Conservation (phyloP, 306 rosid genomes). For the Castanopsis chinensis region DNA sequence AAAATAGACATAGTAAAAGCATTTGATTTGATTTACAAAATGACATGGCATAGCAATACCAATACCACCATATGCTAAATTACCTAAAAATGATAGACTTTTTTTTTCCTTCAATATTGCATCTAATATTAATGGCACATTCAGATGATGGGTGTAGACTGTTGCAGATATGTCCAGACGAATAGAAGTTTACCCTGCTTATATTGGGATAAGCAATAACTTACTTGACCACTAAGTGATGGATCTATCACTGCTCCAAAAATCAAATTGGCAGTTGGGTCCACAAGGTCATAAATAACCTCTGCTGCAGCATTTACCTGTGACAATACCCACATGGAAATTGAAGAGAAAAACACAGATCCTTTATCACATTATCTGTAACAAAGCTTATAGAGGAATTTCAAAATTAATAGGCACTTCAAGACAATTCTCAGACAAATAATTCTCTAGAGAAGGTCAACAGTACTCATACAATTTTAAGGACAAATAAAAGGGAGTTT, state of each 20-base stretch:
- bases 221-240: slow-evolving; percentile 94
- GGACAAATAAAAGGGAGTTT: background rate
- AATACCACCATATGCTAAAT: too few species aligned
- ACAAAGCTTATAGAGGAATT: background rate
- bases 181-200: background rate
- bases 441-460: background rate
- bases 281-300: slow-evolving; percentile 98
- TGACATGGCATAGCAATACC: background rate
- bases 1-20: background rate
- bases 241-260: slow-evolving; percentile 99
- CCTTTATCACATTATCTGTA: background rate
- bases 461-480: background rate
- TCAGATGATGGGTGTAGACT: background rate
- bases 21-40: background rate
- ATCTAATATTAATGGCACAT: background rate
- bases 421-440: background rate
- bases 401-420: background rate
- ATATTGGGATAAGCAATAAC: slow-evolving; percentile 28
- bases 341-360: background rate
- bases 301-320: slow-evolving; percentile 99
- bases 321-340: slow-evolving; percentile 8
- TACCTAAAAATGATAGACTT: too few species aligned
- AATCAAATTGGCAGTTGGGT: slow-evolving; percentile 92
- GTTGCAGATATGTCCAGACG: background rate
- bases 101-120: too few species aligned